Evolutionary conservation across 495 filamentous ascomycete species (phyloP), one percentile per base, ranked within the genome.

Genomic region (Penicillium desertorum): DNA sequence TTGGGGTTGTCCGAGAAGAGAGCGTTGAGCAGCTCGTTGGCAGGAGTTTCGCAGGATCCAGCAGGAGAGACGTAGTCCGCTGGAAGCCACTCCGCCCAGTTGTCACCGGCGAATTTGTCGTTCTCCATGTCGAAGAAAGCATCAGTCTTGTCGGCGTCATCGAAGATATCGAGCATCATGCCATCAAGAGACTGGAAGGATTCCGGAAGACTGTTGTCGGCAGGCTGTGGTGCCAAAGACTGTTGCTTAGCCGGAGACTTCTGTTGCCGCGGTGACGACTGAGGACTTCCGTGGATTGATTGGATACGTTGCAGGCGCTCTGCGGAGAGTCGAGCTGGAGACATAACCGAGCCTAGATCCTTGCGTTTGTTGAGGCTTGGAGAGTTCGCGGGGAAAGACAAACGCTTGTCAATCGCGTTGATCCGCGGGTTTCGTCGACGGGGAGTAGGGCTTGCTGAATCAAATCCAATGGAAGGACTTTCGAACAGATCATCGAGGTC

Each of bases 401-500:
- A 71, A 48, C 69, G 82, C 80, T 59, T 80, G 71, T 63, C 82
- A 69, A 57, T 78, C 79, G 82, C 20, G 48, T 77, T 79, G 41
- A 68, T 32, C 23, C 73, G 70, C 42, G 67, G 62, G 29, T 77
- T 71, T 43, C 73, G 68, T 57, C 76, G 68, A 50, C 82, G 82
- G 19, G 79, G 79, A 23, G 82, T 82, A 11, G 89, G 89, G 30
- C 86, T 91, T 39, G 78, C 79, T 22, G 84, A 73, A 42, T 75
- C 71, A 34, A 74, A 73, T 17, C 72, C 72, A 36, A 75, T 66
- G 11, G 64, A 60, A 11, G 73, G 59, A 62, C 78, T 78, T 53
- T 81, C 81, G 54, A 90, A 89, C 14, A 90, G 79, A 36, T 76
- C 78, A 42, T 84, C 75, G 7, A 88, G 69, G 34, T 83, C 81